These are phyloP conservation scores for Achaetomiella virescens DNA, from an alignment of 495 filamentous ascomycete genomes.

Conservation along the genomic window DNA sequence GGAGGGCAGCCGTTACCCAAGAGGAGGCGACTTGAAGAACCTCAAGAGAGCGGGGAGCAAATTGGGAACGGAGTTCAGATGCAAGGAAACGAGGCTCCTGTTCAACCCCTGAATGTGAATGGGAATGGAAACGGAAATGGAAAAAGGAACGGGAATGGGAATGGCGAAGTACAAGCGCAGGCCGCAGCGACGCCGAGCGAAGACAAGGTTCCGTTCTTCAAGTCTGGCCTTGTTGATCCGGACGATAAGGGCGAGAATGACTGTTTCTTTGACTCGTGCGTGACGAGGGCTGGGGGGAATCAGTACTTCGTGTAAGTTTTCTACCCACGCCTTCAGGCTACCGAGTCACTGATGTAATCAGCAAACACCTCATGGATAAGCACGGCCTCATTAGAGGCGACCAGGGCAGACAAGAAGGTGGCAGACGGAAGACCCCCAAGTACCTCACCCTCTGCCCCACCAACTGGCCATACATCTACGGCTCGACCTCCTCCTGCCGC, in stretches of 20 bases:
- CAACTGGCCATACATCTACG: constrained; percentile 11
- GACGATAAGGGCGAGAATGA: constrained; percentile 9
- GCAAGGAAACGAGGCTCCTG: background rate
- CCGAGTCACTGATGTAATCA: background rate
- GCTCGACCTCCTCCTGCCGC: background rate
- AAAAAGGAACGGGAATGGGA: background rate
- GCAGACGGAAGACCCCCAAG: constrained; percentile 1
- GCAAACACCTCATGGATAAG: constrained; percentile 8
- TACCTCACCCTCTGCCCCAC: constrained; percentile 14
- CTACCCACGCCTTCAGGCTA: background rate
- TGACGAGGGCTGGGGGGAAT: background rate
- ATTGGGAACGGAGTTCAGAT: background rate
- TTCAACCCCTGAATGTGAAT: no score
- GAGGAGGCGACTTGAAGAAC: background rate
- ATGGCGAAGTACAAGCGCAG: background rate
- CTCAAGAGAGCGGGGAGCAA: background rate
- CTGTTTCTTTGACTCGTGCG: constrained; percentile 10
- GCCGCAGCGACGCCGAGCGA: background rate
- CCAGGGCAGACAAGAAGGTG: constrained; percentile 8
- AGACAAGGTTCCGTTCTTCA: background rate
- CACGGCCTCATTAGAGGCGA: constrained; percentile 9
- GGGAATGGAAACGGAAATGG: background rate
- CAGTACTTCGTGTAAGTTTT: constrained; percentile 8
- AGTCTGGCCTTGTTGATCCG: background rate
- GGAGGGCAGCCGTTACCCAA: background rate